phyloP scores from a whole-genome alignment of 2,329 filamentous ascomycete species.

The Penicillium paneum region DNA sequence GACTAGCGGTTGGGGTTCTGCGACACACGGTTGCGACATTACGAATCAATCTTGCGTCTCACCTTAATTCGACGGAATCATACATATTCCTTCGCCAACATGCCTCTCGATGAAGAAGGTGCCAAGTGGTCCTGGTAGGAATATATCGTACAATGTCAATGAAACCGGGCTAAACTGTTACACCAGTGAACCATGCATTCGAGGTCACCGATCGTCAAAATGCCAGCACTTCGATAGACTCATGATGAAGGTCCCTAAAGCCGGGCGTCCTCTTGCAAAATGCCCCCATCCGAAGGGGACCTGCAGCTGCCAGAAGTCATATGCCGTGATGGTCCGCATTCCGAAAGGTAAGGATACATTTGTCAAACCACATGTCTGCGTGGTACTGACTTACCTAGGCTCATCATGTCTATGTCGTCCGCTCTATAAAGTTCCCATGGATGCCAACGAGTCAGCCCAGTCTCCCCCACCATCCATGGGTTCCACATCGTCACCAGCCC shows the following conservation, averaged over 20 bases:
- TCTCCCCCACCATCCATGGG: constrained; percentile 14
- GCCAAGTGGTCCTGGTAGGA: constrained; percentile 48
- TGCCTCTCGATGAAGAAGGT: constrained; percentile 46
- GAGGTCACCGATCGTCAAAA: constrained; percentile 50
- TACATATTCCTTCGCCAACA: constrained; percentile 18
- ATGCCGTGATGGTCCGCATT: constrained; percentile 46
- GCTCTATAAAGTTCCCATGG: constrained; percentile 37
- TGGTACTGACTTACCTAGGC: constrained; percentile 27
- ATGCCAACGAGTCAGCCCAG: constrained; percentile 13
- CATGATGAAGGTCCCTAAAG: constrained; percentile 51
- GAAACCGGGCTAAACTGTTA: constrained; percentile 7
- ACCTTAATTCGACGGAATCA: not conserved
- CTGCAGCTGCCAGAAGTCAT: constrained; percentile 43
- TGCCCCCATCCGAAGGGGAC: constrained; percentile 46
- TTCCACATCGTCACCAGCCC: constrained; percentile 24
- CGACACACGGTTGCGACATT: constrained; percentile 7
- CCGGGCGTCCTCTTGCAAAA: constrained; percentile 47
- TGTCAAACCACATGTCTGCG: not conserved
- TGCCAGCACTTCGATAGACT: constrained; percentile 49
- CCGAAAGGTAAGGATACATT: constrained; percentile 37
- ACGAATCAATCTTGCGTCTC: constrained; percentile 10
- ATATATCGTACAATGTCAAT: not conserved
- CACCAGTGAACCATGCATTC: constrained; percentile 48
- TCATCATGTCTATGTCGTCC: constrained; percentile 43
- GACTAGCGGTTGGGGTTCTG: not conserved